Evolutionary conservation across 2,329 filamentous ascomycete genomes (phyloP).

Genomic region (Fusarium robinianum): DNA sequence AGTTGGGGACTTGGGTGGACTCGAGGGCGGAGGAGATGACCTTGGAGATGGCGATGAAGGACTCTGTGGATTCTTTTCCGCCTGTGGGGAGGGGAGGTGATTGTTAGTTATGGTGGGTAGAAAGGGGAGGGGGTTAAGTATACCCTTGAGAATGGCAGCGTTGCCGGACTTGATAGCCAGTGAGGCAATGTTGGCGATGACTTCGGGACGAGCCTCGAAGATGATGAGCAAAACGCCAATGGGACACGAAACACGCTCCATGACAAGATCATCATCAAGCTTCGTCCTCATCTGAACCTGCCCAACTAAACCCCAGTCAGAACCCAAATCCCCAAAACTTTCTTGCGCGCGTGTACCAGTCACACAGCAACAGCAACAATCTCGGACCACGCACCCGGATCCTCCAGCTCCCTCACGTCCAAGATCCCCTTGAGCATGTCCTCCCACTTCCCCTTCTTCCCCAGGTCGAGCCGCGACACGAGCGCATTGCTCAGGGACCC

Average conservation of each 20-base stretch:
- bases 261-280: conserved; percentile 81
- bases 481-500: conserved; percentile 81
- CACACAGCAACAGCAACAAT: not conserved
- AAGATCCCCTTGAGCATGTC: conserved; percentile 97
- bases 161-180: conserved; percentile 97
- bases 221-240: conserved; percentile 98
- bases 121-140: conserved; percentile 27
- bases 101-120: not conserved
- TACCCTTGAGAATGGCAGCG: conserved; percentile 92
- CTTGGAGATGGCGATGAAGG: conserved; percentile 87
- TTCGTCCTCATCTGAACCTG: conserved; percentile 81
- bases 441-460: conserved; percentile 88
- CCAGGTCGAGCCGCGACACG: conserved; percentile 85
- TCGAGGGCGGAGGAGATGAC: conserved; percentile 81
- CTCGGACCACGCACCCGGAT: conserved; percentile 85
- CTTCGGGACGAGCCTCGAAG: conserved; percentile 95
- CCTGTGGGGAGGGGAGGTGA: conserved; percentile 53
- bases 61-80: conserved; percentile 92
- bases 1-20: conserved; percentile 75
- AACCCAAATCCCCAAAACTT: not conserved
- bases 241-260: conserved; percentile 89
- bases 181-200: conserved; percentile 97
- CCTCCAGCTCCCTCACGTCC: conserved; percentile 80
- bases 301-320: conserved; percentile 63
- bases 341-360: not conserved